Conservation (phyloP, 2,329 filamentous ascomycete genomes). For the Sclerotinia spermophila region DNA sequence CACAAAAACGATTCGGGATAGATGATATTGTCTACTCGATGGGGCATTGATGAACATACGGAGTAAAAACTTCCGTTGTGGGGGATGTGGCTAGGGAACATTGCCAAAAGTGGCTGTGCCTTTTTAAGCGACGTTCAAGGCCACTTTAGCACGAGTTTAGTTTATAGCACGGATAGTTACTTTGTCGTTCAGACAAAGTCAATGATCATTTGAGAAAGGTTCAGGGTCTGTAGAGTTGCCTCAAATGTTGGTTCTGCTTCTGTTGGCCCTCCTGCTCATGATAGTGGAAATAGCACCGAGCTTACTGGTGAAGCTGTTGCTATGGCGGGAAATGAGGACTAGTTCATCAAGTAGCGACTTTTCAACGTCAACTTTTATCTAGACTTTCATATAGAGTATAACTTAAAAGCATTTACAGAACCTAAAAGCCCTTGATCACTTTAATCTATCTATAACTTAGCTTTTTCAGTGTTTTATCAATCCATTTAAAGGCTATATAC, state of each 20-base stretch:
- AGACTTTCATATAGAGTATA: no score
- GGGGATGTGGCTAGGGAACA: neutral
- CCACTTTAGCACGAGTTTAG: no score
- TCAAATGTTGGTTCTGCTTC: neutral
- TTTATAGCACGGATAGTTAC: no score
- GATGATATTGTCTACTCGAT: neutral
- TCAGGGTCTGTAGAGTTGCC: neutral
- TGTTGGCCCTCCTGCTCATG: neutral
- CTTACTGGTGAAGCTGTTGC: neutral
- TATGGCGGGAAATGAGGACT: neutral
- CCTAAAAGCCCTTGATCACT: no score
- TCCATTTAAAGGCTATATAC: no score
- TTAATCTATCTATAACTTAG: no score
- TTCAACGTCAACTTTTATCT: no score
- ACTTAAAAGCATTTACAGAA: no score
- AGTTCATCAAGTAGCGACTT: neutral
- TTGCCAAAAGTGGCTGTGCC: neutral
- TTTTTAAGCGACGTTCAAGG: neutral
- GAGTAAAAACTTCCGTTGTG: neutral
- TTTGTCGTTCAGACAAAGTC: conserved; percentile 1
- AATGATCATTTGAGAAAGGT: conserved; percentile 6
- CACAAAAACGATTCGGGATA: neutral
- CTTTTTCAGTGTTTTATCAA: no score
- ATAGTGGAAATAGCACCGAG: neutral
- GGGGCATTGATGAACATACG: neutral